Evolutionary conservation across 805 yeast species (phyloP).

Genomic region (Saccharomyces eubayanus): DNA sequence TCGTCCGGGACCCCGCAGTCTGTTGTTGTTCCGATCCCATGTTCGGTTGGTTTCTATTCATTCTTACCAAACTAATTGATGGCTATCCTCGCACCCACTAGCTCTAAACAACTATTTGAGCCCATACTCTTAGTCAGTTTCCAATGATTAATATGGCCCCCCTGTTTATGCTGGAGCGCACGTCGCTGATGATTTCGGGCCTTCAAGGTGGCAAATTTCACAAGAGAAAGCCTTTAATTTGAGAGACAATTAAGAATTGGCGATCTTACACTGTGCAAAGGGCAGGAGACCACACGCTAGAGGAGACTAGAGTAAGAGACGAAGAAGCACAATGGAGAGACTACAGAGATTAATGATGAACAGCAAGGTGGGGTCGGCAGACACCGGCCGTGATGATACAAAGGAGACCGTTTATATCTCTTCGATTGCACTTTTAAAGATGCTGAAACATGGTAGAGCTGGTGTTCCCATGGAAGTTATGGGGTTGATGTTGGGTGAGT

Average conservation of each 20-base stretch:
- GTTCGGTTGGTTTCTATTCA: neutral
- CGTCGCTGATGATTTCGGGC: neutral
- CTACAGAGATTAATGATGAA: slow-evolving; percentile 36
- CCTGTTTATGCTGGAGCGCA: neutral
- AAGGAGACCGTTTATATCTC: slow-evolving; percentile 96
- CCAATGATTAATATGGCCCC: neutral
- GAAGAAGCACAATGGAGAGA: slow-evolving; percentile 32
- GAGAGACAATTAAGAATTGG: neutral
- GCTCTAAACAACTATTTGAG: neutral
- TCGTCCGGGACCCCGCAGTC: slow-evolving; percentile 16
- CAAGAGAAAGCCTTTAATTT: neutral
- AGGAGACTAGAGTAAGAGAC: neutral
- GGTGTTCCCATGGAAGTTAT: slow-evolving; percentile 84
- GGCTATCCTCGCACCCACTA: neutral
- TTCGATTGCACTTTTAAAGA: slow-evolving; percentile 85
- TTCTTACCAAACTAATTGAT: neutral
- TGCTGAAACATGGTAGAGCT: slow-evolving; percentile 95
- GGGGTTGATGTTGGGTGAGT: slow-evolving; percentile 98
- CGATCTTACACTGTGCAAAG: neutral
- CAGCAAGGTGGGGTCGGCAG: slow-evolving; percentile 40
- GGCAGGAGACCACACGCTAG: neutral
- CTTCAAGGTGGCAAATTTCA: slow-evolving; percentile 1
- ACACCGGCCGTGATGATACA: slow-evolving; percentile 82
- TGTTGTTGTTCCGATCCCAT: slow-evolving; percentile 3
- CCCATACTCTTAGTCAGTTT: neutral